Evolutionary conservation across 2,329 filamentous ascomycete genomes (phyloP).

Genomic region (Venturia oleaginea): DNA sequence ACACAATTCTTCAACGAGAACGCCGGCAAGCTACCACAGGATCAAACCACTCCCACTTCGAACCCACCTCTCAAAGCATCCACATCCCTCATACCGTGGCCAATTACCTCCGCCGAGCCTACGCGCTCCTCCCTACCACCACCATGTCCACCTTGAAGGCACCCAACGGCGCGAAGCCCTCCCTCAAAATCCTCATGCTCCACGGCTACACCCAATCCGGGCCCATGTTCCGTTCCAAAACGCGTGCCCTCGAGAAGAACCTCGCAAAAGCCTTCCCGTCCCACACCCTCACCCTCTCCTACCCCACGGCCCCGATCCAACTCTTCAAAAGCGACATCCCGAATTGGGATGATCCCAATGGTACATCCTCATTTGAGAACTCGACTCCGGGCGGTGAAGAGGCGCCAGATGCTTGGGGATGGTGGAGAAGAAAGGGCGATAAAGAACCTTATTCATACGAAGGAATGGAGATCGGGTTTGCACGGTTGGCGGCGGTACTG

Average conservation of each 20-base stretch:
- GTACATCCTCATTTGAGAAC: conserved; percentile 15
- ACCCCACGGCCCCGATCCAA: conserved; percentile 37
- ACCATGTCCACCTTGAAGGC: background rate
- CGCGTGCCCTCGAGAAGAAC: conserved; percentile 74
- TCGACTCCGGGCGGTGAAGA: conserved; percentile 38
- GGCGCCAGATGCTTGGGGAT: conserved; percentile 63
- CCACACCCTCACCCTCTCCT: conserved; percentile 36
- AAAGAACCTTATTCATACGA: conserved; percentile 50
- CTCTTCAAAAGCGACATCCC: conserved; percentile 39
- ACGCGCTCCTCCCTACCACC: background rate
- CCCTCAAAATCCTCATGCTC: conserved; percentile 41
- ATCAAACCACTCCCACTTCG: background rate
- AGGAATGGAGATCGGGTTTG: conserved; percentile 60
- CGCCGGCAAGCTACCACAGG: background rate
- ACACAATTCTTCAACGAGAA: background rate
- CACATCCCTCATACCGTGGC: conserved; percentile 3
- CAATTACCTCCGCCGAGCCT: conserved; percentile 5
- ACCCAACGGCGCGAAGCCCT: conserved; percentile 24
- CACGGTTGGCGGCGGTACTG: conserved; percentile 52
- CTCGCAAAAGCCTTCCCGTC: conserved; percentile 63
- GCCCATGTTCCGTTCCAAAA: conserved; percentile 75
- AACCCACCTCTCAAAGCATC: background rate
- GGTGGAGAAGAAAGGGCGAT: conserved; percentile 67
- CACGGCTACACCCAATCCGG: conserved; percentile 86
- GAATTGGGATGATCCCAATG: conserved; percentile 50